Percentiles rank a stretch among this genome's conserved stretches.
Evolutionary conservation across 1,284 basidiomycete species (phyloP).

Genomic region (Flammula alnicola): DNA sequence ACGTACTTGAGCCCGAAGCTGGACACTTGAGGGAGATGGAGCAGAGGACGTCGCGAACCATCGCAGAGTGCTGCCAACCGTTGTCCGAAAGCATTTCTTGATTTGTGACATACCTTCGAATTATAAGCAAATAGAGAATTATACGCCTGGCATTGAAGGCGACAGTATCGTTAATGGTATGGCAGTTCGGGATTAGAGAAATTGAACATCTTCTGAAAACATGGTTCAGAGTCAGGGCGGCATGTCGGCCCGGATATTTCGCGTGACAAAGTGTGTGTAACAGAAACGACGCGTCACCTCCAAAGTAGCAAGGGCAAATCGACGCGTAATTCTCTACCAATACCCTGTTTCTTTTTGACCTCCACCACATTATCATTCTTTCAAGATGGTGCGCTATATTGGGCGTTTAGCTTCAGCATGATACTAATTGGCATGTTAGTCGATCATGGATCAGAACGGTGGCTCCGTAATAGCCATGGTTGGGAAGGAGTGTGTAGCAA

Average conservation of each 20-base stretch:
- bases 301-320: slow-evolving; percentile 12
- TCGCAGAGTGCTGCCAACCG: background rate
- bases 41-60: slow-evolving; percentile 1
- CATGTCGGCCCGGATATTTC: slow-evolving; percentile 2
- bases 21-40: slow-evolving; percentile 1
- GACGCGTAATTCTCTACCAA: slow-evolving; percentile 33
- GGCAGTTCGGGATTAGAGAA: no score
- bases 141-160: no score
- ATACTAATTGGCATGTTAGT: slow-evolving; percentile 47
- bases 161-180: no score
- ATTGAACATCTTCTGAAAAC: no score
- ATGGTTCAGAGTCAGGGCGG: background rate
- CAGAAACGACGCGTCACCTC: slow-evolving; percentile 30
- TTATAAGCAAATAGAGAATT: no score
- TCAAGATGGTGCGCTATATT: slow-evolving; percentile 43
- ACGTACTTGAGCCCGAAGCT: slow-evolving; percentile 18
- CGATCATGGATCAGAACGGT: slow-evolving; percentile 89
- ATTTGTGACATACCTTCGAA: no score
- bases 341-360: slow-evolving; percentile 13
- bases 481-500: slow-evolving; percentile 98
- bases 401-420: background rate
- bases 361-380: slow-evolving; percentile 18
- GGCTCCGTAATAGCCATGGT: slow-evolving; percentile 99
- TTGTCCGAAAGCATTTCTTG: no score
- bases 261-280: slow-evolving; percentile 24